Conservation (phyloP, 1,284 basidiomycete species). For the Cryptococcus amylolentus region DNA sequence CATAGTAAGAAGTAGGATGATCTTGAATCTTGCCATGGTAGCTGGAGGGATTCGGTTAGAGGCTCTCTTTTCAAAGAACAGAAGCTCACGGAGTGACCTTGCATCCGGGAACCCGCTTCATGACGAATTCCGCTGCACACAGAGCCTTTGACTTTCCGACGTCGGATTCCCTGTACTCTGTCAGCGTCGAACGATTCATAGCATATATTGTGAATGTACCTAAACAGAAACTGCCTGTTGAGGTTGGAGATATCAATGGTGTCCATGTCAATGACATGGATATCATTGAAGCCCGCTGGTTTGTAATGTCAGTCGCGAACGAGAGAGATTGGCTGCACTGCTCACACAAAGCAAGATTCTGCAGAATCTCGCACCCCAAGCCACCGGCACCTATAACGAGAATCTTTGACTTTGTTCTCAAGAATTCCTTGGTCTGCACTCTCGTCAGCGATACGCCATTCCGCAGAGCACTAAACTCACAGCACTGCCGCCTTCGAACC, state of each 20-base stretch:
- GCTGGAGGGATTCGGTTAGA: constrained; percentile 50
- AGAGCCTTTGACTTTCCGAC: constrained; percentile 92
- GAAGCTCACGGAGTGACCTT: constrained; percentile 82
- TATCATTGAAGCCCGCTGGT: constrained; percentile 86
- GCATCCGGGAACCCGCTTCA: constrained; percentile 89
- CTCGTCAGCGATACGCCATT: neutral
- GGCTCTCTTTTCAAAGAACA: neutral
- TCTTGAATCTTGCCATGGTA: constrained; percentile 98
- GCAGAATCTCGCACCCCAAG: constrained; percentile 89
- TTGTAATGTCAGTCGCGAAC: constrained; percentile 1
- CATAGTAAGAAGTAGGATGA: constrained; percentile 92
- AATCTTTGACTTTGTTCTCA: constrained; percentile 81
- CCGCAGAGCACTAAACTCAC: constrained; percentile 13
- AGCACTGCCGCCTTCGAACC: constrained; percentile 31
- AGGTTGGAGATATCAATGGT: constrained; percentile 99
- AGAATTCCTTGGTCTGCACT: constrained; percentile 75
- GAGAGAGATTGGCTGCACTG: constrained; percentile 23
- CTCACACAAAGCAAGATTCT: constrained; percentile 73
- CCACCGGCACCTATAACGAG: constrained; percentile 96
- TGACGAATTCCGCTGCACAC: constrained; percentile 90
- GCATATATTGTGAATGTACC: constrained; percentile 55
- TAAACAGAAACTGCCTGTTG: constrained; percentile 96
- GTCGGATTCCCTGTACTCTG: constrained; percentile 58
- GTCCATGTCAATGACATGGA: constrained; percentile 99
- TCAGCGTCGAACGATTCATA: too few species aligned